Evolutionary conservation across 106 monocot genomes (phyloP).

Genomic region (Acorus gramineus): DNA sequence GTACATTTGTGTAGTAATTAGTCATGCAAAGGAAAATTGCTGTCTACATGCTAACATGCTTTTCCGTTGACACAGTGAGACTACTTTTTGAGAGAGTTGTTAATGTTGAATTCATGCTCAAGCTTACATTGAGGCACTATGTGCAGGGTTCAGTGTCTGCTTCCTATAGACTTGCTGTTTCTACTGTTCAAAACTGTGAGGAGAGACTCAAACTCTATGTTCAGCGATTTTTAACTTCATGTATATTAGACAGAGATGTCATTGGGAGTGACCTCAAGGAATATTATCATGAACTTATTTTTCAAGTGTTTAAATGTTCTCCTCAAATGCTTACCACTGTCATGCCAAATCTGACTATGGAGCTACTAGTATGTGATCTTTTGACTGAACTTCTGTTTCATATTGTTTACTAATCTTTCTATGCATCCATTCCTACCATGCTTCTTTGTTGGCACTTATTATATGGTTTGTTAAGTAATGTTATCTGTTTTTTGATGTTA

Average conservation of each 20-base stretch:
- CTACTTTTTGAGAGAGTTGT: no score
- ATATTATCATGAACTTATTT: conserved; percentile 56
- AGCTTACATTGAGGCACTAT: not conserved
- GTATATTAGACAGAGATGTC: conserved; percentile 42
- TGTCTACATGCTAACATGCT: no score
- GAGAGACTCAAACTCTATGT: conserved; percentile 52
- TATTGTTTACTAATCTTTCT: not conserved
- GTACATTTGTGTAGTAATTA: no score
- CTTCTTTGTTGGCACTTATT: not conserved
- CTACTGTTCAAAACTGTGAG: conserved; percentile 53
- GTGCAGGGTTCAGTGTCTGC: conserved; percentile 44
- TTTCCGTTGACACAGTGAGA: no score
- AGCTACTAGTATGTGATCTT: conserved; percentile 58
- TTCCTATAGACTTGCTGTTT: conserved; percentile 57
- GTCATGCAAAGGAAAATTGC: no score
- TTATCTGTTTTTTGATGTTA: conserved; percentile 18
- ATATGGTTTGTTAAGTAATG: not conserved
- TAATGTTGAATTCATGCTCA: no score
- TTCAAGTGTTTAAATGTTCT: conserved; percentile 55
- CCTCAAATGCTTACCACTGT: conserved; percentile 60
- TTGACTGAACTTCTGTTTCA: not conserved
- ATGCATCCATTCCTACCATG: not conserved
- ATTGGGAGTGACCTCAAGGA: conserved; percentile 33
- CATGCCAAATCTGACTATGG: conserved; percentile 60
- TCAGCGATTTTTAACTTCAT: conserved; percentile 42